Conservation (phyloP, 805 yeast species). For the Dipodascopsis tothii region DNA sequence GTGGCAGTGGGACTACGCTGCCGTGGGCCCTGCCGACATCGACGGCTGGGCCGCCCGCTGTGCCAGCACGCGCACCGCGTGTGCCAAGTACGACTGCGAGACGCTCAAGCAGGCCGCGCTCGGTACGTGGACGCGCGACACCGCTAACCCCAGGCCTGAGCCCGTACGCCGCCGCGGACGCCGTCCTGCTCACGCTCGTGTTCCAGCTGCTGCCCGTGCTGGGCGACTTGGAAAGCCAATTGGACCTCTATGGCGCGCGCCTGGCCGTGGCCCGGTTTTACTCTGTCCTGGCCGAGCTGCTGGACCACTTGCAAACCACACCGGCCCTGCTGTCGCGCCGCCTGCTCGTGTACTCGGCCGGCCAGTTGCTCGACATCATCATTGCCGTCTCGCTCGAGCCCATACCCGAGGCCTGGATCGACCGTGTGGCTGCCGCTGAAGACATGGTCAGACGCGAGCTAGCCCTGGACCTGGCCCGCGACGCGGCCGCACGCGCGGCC, state of each 20-base stretch:
- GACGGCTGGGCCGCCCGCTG: too few species aligned
- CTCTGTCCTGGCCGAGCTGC: neutral
- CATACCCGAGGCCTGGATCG: slow-evolving; percentile 20
- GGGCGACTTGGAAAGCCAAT: slow-evolving; percentile 1
- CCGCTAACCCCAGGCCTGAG: too few species aligned
- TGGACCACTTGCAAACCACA: neutral
- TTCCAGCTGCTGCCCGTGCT: slow-evolving; percentile 9
- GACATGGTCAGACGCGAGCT: too few species aligned
- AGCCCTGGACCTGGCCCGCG: neutral
- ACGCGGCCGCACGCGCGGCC: neutral
- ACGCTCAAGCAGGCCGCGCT: too few species aligned
- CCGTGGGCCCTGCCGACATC: too few species aligned
- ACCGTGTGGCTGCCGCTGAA: slow-evolving; percentile 17
- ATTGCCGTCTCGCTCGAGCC: slow-evolving; percentile 15
- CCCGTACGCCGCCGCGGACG: neutral
- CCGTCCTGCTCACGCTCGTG: neutral
- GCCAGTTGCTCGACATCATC: slow-evolving; percentile 12
- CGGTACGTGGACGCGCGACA: too few species aligned
- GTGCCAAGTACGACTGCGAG: too few species aligned
- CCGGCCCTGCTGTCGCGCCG: slow-evolving; percentile 1
- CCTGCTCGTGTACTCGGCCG: slow-evolving; percentile 4
- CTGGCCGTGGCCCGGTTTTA: slow-evolving; percentile 5
- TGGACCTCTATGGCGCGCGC: slow-evolving; percentile 4
- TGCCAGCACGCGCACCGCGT: too few species aligned
- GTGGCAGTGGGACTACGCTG: too few species aligned